These are phyloP conservation scores for Teratosphaeriaceae sp. DNA, from an alignment of 2,329 filamentous ascomycete species.

Conservation along the genomic window DNA sequence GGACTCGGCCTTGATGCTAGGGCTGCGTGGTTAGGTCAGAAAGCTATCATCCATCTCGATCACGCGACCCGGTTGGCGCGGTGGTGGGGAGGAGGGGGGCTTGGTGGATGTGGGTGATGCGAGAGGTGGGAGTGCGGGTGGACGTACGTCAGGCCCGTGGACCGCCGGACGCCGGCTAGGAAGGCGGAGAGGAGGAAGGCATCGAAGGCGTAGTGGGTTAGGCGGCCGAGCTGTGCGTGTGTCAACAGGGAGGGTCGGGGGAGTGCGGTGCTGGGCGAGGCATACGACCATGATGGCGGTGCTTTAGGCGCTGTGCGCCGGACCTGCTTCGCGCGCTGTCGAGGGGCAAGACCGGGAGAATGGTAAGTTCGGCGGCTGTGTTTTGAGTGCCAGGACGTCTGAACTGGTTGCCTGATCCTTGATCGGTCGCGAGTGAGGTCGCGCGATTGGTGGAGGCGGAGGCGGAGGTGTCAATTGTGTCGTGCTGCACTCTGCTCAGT, in stretches of 20 bases:
- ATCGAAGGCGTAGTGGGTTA: constrained; percentile 94
- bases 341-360: not conserved
- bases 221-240: constrained; percentile 72
- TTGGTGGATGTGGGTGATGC: constrained; percentile 3
- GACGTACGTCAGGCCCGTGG: constrained; percentile 94
- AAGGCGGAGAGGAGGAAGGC: constrained; percentile 95
- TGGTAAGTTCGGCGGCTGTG: not conserved
- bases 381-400: too few relatives aligned
- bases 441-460: too few relatives aligned
- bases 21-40: constrained; percentile 45
- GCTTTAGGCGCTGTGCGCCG: constrained; percentile 1
- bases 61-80: not conserved
- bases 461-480: too few relatives aligned
- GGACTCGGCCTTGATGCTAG: constrained; percentile 82
- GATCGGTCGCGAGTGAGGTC: too few relatives aligned
- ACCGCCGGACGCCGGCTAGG: constrained; percentile 93
- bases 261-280: constrained; percentile 2
- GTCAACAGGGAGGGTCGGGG: not conserved
- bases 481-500: too few relatives aligned
- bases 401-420: too few relatives aligned
- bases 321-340: not conserved
- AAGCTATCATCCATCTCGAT: too few relatives aligned
- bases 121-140: constrained; percentile 12
- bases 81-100: not conserved
- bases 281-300: constrained; percentile 17